These are phyloP conservation scores for Clavispora carvajalis DNA, from an alignment of 805 yeast genomes.

Conservation along the genomic window DNA sequence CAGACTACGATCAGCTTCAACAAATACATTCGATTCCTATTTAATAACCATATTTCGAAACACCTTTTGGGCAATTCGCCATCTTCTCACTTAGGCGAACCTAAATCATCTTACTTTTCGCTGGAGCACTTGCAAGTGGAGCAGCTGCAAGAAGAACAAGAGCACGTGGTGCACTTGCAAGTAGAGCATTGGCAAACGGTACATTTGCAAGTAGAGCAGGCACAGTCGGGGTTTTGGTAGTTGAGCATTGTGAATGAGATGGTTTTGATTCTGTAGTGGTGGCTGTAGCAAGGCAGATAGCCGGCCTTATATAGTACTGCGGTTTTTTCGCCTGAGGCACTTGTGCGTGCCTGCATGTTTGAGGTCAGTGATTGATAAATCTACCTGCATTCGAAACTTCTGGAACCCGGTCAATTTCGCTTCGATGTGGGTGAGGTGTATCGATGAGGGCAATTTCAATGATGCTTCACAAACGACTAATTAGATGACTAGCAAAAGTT, in stretches of 20 bases:
- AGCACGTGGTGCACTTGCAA: background rate
- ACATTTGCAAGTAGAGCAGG: constrained; percentile 3
- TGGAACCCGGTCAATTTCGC: too few relatives aligned
- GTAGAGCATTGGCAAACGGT: constrained; percentile 1
- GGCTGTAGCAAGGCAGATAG: background rate
- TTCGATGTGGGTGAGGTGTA: too few relatives aligned
- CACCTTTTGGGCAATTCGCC: too few relatives aligned
- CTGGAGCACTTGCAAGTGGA: constrained; percentile 2
- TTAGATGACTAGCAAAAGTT: too few relatives aligned
- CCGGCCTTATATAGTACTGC: background rate
- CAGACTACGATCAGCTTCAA: too few relatives aligned
- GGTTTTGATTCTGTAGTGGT: background rate
- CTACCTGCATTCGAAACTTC: too few relatives aligned
- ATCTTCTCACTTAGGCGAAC: too few relatives aligned
- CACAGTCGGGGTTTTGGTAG: background rate
- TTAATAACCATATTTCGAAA: background rate
- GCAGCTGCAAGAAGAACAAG: constrained; percentile 1
- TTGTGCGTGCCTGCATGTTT: background rate
- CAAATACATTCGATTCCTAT: background rate
- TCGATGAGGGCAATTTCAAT: too few relatives aligned
- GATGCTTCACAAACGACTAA: too few relatives aligned
- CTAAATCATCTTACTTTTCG: background rate
- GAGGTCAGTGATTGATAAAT: too few relatives aligned
- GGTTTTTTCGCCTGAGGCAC: background rate
- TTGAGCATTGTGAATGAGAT: background rate